Conservation (phyloP, 495 filamentous ascomycete genomes). For the Penicillium antarcticum region DNA sequence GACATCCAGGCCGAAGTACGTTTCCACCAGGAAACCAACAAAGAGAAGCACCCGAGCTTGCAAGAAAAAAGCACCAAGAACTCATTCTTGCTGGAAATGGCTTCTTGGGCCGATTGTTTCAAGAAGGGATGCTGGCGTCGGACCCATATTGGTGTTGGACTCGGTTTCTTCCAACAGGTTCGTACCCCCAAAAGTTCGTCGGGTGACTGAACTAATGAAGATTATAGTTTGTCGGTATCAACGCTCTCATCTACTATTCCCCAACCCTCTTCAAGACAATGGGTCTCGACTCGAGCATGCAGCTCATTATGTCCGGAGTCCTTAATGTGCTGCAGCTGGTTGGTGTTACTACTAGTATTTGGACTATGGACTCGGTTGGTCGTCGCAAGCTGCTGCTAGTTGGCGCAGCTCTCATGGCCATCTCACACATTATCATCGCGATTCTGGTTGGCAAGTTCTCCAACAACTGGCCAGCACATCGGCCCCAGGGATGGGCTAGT, state of each 20-base stretch:
- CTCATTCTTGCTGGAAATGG: slow-evolving; percentile 38
- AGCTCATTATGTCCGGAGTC: slow-evolving; percentile 57
- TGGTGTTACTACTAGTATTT: slow-evolving; percentile 45
- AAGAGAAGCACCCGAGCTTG: slow-evolving; percentile 43
- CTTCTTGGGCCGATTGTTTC: slow-evolving; percentile 48
- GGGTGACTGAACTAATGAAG: not conserved
- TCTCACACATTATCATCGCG: slow-evolving; percentile 51
- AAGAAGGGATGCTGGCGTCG: slow-evolving; percentile 50
- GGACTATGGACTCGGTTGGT: slow-evolving; percentile 48
- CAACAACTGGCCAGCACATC: slow-evolving; percentile 42
- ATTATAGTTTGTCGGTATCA: slow-evolving; percentile 47
- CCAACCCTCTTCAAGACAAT: slow-evolving; percentile 57
- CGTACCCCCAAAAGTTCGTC: not conserved
- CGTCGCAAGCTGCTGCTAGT: slow-evolving; percentile 44
- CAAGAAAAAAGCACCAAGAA: slow-evolving; percentile 31
- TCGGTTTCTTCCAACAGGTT: slow-evolving; percentile 57
- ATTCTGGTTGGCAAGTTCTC: slow-evolving; percentile 43
- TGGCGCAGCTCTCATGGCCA: slow-evolving; percentile 45
- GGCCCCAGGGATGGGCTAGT: slow-evolving; percentile 46
- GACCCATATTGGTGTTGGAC: slow-evolving; percentile 50
- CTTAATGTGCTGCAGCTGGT: slow-evolving; percentile 54
- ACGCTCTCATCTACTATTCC: slow-evolving; percentile 54
- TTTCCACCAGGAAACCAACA: slow-evolving; percentile 46
- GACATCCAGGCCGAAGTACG: slow-evolving; percentile 50
- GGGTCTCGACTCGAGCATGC: slow-evolving; percentile 53